Evolutionary conservation across 495 filamentous ascomycete species (phyloP).

Genomic region (Trichoderma parareesei): DNA sequence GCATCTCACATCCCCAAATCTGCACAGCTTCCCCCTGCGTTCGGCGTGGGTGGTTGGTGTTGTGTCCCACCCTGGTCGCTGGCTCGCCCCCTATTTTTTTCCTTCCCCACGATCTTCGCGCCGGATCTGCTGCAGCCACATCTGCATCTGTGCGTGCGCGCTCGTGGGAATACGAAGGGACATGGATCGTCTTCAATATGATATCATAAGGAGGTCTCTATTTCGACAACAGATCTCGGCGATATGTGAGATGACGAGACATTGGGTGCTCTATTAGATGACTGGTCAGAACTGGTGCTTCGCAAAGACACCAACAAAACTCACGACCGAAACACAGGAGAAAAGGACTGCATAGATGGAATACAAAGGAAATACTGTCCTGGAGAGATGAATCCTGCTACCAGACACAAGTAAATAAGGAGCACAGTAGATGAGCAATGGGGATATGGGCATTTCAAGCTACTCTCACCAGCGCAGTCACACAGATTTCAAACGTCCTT

Average conservation of each 20-base stretch:
- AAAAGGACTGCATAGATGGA: too few species aligned
- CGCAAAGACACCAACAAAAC: too few species aligned
- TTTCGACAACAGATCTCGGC: too few species aligned
- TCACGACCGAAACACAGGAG: too few species aligned
- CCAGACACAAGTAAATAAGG: neutral
- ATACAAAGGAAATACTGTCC: neutral
- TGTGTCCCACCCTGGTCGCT: neutral
- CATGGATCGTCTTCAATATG: neutral
- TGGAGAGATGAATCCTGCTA: too few species aligned
- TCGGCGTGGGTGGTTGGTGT: neutral
- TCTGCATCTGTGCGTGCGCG: neutral
- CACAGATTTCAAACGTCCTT: neutral
- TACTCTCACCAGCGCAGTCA: neutral
- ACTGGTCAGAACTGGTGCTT: too few species aligned
- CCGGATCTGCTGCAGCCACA: neutral
- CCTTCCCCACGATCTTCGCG: neutral
- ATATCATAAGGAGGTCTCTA: neutral
- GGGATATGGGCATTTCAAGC: neutral
- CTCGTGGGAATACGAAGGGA: neutral
- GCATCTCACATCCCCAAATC: neutral
- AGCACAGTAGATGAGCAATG: neutral
- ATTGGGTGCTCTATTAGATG: too few species aligned
- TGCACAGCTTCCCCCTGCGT: neutral
- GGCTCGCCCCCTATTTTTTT: slow-evolving; percentile 2
- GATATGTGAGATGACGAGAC: too few species aligned